Evolutionary conservation across 106 monocot genomes (phyloP).

Genomic region (Xerophyta viscosa): DNA sequence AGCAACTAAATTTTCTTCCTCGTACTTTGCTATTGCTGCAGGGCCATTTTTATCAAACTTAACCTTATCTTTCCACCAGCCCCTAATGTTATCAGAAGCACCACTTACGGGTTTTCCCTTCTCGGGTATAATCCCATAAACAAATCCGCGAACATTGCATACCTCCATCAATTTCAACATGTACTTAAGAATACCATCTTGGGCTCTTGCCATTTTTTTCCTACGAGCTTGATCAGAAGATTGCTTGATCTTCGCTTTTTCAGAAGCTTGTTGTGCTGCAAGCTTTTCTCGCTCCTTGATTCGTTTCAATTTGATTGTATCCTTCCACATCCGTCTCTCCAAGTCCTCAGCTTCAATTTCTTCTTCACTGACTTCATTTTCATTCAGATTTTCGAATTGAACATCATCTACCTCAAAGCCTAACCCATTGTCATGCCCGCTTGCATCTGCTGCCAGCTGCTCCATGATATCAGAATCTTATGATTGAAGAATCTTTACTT

Average conservation of each 20-base stretch:
- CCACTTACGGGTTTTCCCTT: constrained; percentile 97
- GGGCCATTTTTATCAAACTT: constrained; percentile 96
- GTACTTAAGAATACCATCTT: constrained; percentile 97
- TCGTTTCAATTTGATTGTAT: constrained; percentile 70
- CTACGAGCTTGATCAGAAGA: constrained; percentile 81
- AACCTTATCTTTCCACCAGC: constrained; percentile 99
- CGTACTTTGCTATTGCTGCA: constrained; percentile 75
- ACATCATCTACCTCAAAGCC: constrained; percentile 77
- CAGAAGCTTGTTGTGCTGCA: constrained; percentile 28
- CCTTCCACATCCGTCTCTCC: constrained; percentile 88
- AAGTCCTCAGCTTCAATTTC: constrained; percentile 77
- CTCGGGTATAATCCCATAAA: constrained; percentile 95
- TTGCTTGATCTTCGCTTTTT: constrained; percentile 47
- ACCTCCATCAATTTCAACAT: constrained; percentile 98
- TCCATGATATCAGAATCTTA: neutral
- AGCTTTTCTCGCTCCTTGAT: constrained; percentile 68
- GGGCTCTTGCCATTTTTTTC: constrained; percentile 95
- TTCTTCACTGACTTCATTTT: constrained; percentile 99
- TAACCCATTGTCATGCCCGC: constrained; percentile 37
- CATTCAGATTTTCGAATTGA: constrained; percentile 50
- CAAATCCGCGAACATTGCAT: constrained; percentile 92
- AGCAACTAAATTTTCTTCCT: constrained; percentile 48
- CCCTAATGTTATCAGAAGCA: constrained; percentile 90
- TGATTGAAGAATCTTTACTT: too few species aligned
- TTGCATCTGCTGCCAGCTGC: constrained; percentile 15